Base-by-base conservation (phyloP, 2,329 filamentous ascomycete species). In the Aspergillus ochraceus region DNA sequence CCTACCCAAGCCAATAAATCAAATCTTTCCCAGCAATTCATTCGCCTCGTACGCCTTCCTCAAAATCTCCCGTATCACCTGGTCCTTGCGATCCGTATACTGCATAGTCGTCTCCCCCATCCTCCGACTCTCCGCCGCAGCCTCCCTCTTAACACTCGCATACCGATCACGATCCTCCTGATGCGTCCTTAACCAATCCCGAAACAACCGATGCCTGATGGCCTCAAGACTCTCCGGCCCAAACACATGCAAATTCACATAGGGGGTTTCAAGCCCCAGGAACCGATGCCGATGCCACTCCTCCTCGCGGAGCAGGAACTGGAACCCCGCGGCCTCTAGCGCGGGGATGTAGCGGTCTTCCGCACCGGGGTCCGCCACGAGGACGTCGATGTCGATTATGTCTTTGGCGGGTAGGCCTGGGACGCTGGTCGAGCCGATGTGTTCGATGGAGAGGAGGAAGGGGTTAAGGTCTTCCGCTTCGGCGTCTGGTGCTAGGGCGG, bases 331-430 rank as follows among this genome's bases (percentile, higher is more conserved):
- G 0, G 65, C 61, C 64, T 83, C 79, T 4, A 84, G 78, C 3
- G 68, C 68, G 2, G 73, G 65, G 8, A 77, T 79, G 60, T 84
- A 84, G 1, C 69, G 67, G 2, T 62, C 67, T 63, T 84, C 81
- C 45, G 78, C 73, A 11, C 64, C 63, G 24, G 76, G 59, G 52
- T 82, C 72, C 3, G 65, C 52, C 8, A 85, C 74, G 3, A 79
- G 72, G 9, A 85, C 69, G 64, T 85, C 83, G 29, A 85, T 75
- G 66, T 85, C 83, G 51, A 85, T 81, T 51, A 84, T 70, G 30
- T 76, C 73, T 70, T 85, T 85, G 50, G 83, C 83, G 0, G 80
- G 74, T 3, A 85, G 75, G 8, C 70, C 72, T 0, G 80, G 80
- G 6, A 85, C 73, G 54, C 79, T 80, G 29, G 83, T 85, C 12